phyloP scores from a whole-genome alignment of 169 alveolate species.

The Pseudocohnilembus persalinus region DNA sequence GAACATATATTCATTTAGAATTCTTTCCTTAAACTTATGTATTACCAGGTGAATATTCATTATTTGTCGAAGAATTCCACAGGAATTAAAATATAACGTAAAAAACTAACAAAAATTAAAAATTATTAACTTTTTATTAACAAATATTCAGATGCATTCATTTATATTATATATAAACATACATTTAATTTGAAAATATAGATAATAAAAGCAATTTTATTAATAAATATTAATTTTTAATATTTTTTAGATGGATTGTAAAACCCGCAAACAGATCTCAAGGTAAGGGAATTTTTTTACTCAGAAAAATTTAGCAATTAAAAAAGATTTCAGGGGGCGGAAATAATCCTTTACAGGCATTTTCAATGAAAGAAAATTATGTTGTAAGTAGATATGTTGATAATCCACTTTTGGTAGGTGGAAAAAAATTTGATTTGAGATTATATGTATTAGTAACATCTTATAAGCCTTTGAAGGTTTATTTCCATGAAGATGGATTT shows the following conservation, averaged over 20 bases:
- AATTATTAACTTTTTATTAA: too few species aligned
- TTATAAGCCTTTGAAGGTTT: conserved; percentile 82
- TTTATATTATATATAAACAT: too few species aligned
- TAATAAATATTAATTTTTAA: too few species aligned
- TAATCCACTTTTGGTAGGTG: conserved; percentile 83
- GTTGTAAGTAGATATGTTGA: conserved; percentile 84
- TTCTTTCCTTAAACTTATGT: conserved; percentile 81
- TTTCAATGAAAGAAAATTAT: conserved; percentile 84
- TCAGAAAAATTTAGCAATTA: conserved; percentile 79
- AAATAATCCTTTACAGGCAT: conserved; percentile 69
- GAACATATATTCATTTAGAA: conserved; percentile 71
- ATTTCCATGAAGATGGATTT: conserved; percentile 75
- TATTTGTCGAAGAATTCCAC: conserved; percentile 87
- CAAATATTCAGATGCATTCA: too few species aligned
- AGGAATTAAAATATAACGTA: conserved; percentile 72
- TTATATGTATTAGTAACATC: conserved; percentile 84
- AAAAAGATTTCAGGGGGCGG: conserved; percentile 57
- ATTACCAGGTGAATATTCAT: conserved; percentile 83
- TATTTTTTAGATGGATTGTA: conserved; percentile 69
- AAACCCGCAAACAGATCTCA: conserved; percentile 84
- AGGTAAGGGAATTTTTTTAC: conserved; percentile 86
- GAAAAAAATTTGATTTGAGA: conserved; percentile 85
- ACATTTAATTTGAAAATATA: too few species aligned
- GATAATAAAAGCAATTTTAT: too few species aligned
- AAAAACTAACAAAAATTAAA: too few species aligned